Evolutionary conservation across 2,329 filamentous ascomycete genomes (phyloP), one percentile per base, ranked within the genome.

Genomic region (Arthrobotrys sphaeroides): DNA sequence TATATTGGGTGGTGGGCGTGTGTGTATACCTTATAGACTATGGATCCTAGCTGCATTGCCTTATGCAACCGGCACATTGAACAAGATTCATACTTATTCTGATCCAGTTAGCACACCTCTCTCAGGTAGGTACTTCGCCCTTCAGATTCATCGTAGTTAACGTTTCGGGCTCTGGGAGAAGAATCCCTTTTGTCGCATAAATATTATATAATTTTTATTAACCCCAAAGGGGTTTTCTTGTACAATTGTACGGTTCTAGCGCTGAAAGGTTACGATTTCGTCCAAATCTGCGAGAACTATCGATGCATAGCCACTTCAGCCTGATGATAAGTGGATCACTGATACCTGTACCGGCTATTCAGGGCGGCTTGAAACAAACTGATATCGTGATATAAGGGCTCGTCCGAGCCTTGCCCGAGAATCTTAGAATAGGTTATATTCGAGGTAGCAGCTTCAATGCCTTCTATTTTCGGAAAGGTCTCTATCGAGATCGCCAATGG

Each of bases 381-480:
- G 38, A 47, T 38, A 57, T 67, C 33, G n/a, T n/a, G n/a, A n/a
- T n/a, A n/a, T n/a, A 38, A 57, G 47, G 13, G 10, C 26, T 57
- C 36, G 1, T 67, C 36, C 33, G 20, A 28, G 24, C n/a, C 47
- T 49, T 20, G 49, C 26, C 22, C 26, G 36, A 38, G n/a, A 38
- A 3, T 24, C 51, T 38, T 36, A 13, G 20, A n/a, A 38, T 55
- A 1, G 18, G 9, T 6, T 10, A 24, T 18, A 22, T 55, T 38
- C n/a, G 43, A 60, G 33, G 22, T 28, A 42, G 18, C 12, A 9
- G 18, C 3, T 47, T 59, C 22, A 28, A 26, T 49, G 38, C 51
- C 51, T 68, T 60, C 64, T 49, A 38, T 60, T 31, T 68, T 49
- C 5, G 40, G 62, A 20, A 49, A 68, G n/a, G 31, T 18, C 28